These are phyloP conservation scores for Inga leiocalycina DNA, from an alignment of 306 rosid genomes.

Conservation along the genomic window DNA sequence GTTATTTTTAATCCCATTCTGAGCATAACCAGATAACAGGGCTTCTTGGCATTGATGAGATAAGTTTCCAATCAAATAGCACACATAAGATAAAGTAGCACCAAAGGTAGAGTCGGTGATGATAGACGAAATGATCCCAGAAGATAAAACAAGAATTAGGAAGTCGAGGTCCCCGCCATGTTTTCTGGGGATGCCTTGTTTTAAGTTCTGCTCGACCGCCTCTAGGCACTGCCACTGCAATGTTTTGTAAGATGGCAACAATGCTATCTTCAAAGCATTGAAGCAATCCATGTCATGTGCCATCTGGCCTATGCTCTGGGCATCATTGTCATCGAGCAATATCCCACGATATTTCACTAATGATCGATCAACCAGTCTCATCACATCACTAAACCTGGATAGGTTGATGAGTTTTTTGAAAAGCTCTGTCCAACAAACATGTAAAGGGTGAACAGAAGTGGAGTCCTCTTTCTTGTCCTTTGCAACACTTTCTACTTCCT, in stretches of 20 bases:
- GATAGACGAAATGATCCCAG: slow-evolving; percentile 67
- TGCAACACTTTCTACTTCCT: slow-evolving; percentile 61
- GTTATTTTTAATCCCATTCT: slow-evolving; percentile 34
- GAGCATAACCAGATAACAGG: slow-evolving; percentile 44
- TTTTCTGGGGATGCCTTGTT: slow-evolving; percentile 59
- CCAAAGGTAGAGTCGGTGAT: slow-evolving; percentile 53
- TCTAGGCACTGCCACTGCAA: slow-evolving; percentile 64
- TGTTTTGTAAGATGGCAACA: slow-evolving; percentile 69
- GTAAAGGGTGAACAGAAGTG: slow-evolving; percentile 68
- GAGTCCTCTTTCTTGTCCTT: slow-evolving; percentile 45
- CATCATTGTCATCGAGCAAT: slow-evolving; percentile 78
- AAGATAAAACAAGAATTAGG: slow-evolving; percentile 63
- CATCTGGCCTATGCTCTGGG: slow-evolving; percentile 54
- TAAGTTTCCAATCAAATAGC: slow-evolving; percentile 78
- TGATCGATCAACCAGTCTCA: slow-evolving; percentile 73
- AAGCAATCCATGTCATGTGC: slow-evolving; percentile 62
- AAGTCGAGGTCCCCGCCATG: slow-evolving; percentile 59
- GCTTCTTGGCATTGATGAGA: slow-evolving; percentile 60
- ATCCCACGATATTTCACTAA: slow-evolving; percentile 48
- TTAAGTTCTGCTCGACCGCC: slow-evolving; percentile 65
- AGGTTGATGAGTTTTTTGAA: slow-evolving; percentile 58
- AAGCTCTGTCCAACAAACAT: slow-evolving; percentile 78
- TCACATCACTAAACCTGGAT: slow-evolving; percentile 63
- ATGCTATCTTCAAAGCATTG: slow-evolving; percentile 64
- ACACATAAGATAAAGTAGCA: slow-evolving; percentile 64